Conservation (phyloP, 2,329 filamentous ascomycete species). For the Colletotrichum coccodes region DNA sequence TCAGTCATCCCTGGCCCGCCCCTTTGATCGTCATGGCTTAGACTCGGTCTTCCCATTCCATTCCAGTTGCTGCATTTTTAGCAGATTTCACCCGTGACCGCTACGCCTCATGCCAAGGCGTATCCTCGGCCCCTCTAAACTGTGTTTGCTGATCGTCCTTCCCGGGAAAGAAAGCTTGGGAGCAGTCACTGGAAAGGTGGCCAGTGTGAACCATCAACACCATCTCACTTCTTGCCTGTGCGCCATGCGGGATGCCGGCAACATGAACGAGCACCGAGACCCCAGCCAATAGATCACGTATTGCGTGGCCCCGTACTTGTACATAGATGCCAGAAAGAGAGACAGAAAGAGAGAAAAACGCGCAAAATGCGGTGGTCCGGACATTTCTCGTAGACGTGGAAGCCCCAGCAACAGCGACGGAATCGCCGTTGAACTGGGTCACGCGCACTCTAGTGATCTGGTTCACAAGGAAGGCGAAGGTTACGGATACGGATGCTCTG, state of each 20-base stretch:
- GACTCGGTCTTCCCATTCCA: neutral
- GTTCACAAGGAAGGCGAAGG: neutral
- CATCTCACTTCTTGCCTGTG: neutral
- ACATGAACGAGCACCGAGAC: neutral
- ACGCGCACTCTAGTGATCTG: too few species aligned
- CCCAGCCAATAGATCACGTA: too few species aligned
- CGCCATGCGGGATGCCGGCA: neutral
- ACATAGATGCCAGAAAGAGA: neutral
- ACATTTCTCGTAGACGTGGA: neutral
- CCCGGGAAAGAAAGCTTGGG: neutral
- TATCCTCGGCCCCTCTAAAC: slow-evolving; percentile 15
- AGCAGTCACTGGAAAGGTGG: neutral
- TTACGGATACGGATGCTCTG: too few species aligned
- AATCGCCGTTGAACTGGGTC: slow-evolving; percentile 23
- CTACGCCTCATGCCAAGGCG: neutral
- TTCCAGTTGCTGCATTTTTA: neutral
- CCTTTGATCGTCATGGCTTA: neutral
- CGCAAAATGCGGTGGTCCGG: neutral
- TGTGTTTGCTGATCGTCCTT: slow-evolving; percentile 20
- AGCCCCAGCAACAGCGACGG: slow-evolving; percentile 6
- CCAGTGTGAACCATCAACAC: neutral
- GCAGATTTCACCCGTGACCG: neutral
- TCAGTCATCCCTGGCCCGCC: neutral
- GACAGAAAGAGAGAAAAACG: neutral
- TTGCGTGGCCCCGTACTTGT: neutral